phyloP scores from a whole-genome alignment of 257 asterid species.

The Fraxinus quadrangulata region DNA sequence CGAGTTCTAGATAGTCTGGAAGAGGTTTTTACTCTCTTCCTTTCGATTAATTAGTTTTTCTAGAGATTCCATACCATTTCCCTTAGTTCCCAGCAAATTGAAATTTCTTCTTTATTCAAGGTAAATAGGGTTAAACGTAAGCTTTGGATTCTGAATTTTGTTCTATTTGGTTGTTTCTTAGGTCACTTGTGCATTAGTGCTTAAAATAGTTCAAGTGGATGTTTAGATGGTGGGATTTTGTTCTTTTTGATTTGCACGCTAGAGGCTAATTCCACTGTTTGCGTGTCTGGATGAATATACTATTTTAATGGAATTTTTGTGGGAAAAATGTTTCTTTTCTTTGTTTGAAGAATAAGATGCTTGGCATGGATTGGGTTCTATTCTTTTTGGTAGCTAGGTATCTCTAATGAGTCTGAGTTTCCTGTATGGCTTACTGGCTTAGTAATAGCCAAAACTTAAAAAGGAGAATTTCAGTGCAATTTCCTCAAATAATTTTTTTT shows the following conservation, averaged over 20 bases:
- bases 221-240: not conserved
- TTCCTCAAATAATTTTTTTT: too few relatives aligned
- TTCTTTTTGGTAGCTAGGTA: not conserved
- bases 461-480: not conserved
- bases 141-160: not conserved
- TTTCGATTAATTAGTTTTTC: not conserved
- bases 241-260: not conserved
- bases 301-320: not conserved
- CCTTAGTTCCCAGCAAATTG: not conserved
- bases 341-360: not conserved
- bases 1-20: slow-evolving; percentile 84
- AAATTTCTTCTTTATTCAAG: not conserved
- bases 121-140: not conserved
- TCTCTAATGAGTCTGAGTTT: not conserved
- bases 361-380: not conserved
- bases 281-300: too few relatives aligned
- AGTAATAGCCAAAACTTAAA: not conserved
- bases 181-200: not conserved
- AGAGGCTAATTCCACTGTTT: not conserved
- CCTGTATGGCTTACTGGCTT: not conserved
- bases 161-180: not conserved
- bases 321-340: not conserved
- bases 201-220: not conserved
- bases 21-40: slow-evolving; percentile 55
- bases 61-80: not conserved